phyloP scores from a whole-genome alignment of 495 filamentous ascomycete genomes.

The Lineolata rhizophorae region DNA sequence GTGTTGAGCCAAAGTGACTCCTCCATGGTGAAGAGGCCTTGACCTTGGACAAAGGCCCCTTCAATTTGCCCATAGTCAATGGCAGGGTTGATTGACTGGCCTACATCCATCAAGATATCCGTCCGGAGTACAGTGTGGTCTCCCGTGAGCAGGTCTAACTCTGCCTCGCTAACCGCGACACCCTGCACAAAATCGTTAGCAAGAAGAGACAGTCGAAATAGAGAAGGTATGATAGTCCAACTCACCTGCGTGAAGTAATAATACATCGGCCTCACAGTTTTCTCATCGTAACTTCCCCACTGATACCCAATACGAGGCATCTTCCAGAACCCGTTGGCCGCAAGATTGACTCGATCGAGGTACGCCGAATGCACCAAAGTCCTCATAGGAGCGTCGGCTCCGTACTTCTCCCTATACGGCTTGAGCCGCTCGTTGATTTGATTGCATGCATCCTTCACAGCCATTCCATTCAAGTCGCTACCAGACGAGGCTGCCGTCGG shows the following conservation, averaged over 20 bases:
- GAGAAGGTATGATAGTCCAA: too few species aligned
- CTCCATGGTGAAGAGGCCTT: constrained; percentile 20
- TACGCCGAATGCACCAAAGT: constrained; percentile 18
- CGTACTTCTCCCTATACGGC: constrained; percentile 16
- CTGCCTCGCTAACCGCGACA: constrained; percentile 17
- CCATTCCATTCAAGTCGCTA: constrained; percentile 23
- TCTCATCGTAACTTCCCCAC: constrained; percentile 17
- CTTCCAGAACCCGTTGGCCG: constrained; percentile 21
- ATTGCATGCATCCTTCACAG: constrained; percentile 19
- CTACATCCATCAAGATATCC: constrained; percentile 22
- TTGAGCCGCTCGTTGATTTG: constrained; percentile 18
- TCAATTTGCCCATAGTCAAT: constrained; percentile 24
- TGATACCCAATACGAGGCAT: constrained; percentile 18
- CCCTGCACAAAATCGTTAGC: constrained; percentile 10
- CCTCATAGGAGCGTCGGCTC: constrained; percentile 15
- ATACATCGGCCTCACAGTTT: constrained; percentile 18
- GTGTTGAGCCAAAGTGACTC: constrained; percentile 17
- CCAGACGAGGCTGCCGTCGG: constrained; percentile 22
- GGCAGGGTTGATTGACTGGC: constrained; percentile 21
- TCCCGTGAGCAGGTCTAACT: constrained; percentile 20
- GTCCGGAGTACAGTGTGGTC: constrained; percentile 19
- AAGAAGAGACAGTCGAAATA: not conserved
- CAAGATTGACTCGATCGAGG: constrained; percentile 19
- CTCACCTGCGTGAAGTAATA: constrained; percentile 23
- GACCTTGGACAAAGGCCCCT: constrained; percentile 22